Conservation (phyloP, 164 flowering plant species). For the Macadamia tetraphylla region DNA sequence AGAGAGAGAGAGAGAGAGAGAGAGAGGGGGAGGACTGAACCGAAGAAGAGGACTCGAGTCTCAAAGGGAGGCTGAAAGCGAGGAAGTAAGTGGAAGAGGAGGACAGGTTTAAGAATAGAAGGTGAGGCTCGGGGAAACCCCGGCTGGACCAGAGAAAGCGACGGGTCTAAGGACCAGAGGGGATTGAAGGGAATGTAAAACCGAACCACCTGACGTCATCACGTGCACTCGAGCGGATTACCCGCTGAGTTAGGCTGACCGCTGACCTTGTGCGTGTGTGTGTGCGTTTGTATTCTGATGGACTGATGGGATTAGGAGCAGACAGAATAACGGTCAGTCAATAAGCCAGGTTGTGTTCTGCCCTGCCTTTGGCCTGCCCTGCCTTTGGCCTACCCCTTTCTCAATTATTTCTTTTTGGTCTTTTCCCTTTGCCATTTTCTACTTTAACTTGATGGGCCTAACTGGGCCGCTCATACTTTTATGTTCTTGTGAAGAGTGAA, state of each 20-base stretch:
- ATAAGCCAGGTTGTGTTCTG: slow-evolving; percentile 4
- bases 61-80: no score
- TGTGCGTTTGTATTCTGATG: neutral
- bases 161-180: slow-evolving; percentile 4
- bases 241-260: slow-evolving; percentile 9
- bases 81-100: neutral
- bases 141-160: slow-evolving; percentile 20
- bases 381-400: no score
- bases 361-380: no score
- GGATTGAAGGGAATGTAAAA: no score
- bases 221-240: neutral
- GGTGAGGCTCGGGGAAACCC: neutral
- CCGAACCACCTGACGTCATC: slow-evolving; percentile 13
- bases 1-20: no score
- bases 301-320: no score
- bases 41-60: neutral
- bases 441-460: no score
- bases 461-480: no score
- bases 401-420: no score
- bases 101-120: slow-evolving; percentile 6
- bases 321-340: slow-evolving; percentile 2
- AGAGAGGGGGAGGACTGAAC: neutral
- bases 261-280: neutral
- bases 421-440: no score
- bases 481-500: no score